Evolutionary conservation across 164 flowering plant genomes (phyloP), one percentile per base, ranked within the genome.

Genomic region (Aristolochia contorta): DNA sequence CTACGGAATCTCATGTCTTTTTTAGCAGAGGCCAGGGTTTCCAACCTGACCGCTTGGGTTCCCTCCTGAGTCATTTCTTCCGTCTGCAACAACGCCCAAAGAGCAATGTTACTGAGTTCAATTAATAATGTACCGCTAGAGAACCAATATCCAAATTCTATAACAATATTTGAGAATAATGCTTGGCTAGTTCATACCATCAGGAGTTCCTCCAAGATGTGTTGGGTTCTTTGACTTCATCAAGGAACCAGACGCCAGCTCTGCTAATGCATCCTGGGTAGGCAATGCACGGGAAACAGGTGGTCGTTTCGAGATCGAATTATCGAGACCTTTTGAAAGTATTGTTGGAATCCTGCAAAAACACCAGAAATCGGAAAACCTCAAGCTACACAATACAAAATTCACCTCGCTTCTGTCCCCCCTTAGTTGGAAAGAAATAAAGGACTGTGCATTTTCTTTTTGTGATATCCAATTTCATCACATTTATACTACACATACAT

Each of bases 241-340:
- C 50, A 59, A 62, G 52, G 80, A 47, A 59, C 72, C 75, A 43
- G 79, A 69, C 4, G 61, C 65, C 57, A 76, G 59, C 27, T 80
- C 89, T 25, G 86, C 63, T 59, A 80, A 56, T 23, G 74, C 80
- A 49, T 84, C 97, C 37, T 79, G 91, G 25, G 91, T 82, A 47
- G 83, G 68, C 22, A 76, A 66, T 33, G 74, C 65, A 12, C 78
- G 71, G 0, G 86, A 67, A 23, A 79, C 82, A 60, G 83, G 84
- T 24, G 91, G 83, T 10, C 82, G 85, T 59, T 77, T 81, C 54
- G 75, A 69, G 69, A 75, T 66, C 23, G 80, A 50, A 72, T 69
- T 79, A 18, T 87, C 85, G 14, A 69, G 75, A 49, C 79, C 81
- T 68, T 72, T 80, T 9, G 81, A 63, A 30, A 69, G 54, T 5